phyloP scores from a whole-genome alignment of 1,284 basidiomycete genomes.

The Phellopilus nigrolimitatus region DNA sequence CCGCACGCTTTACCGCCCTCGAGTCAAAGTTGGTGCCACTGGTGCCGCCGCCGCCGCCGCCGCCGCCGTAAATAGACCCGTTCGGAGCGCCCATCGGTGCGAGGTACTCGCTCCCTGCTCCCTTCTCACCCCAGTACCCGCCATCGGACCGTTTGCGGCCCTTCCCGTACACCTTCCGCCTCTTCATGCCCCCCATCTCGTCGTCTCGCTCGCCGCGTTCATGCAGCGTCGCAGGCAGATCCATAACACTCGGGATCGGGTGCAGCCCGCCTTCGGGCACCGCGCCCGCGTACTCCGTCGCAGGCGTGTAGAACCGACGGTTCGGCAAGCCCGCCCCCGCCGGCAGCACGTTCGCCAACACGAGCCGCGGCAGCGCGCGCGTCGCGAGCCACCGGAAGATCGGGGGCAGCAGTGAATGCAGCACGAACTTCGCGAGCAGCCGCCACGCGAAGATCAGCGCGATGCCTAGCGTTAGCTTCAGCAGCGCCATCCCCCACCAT shows the following conservation, averaged over 20 bases:
- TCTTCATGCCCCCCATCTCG: conserved; percentile 17
- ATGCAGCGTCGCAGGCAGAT: conserved; percentile 45
- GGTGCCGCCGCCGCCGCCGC: conserved; percentile 22
- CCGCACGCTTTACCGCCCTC: conserved; percentile 9
- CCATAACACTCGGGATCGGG: conserved; percentile 81
- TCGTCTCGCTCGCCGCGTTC: conserved; percentile 24
- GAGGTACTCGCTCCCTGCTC: neutral
- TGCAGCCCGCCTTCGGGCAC: conserved; percentile 59
- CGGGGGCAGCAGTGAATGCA: conserved; percentile 75
- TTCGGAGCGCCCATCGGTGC: conserved; percentile 14
- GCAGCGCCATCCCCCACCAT: conserved; percentile 53
- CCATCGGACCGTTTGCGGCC: conserved; percentile 14
- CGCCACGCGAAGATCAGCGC: conserved; percentile 81
- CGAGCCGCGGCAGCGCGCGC: conserved; percentile 24
- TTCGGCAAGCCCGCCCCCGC: conserved; percentile 60
- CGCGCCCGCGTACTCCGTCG: conserved; percentile 75
- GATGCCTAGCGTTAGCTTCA: conserved; percentile 65
- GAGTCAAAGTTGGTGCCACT: neutral
- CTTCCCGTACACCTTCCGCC: conserved; percentile 43
- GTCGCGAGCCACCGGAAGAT: conserved; percentile 70
- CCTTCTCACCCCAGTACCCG: neutral
- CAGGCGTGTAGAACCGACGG: conserved; percentile 81
- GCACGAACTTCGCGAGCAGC: conserved; percentile 70
- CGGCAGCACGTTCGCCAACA: conserved; percentile 15
- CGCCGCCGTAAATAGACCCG: conserved; percentile 17